Evolutionary conservation across 495 filamentous ascomycete species (phyloP), one percentile per base, ranked within the genome.

Genomic region (Aspergillus biplanus): DNA sequence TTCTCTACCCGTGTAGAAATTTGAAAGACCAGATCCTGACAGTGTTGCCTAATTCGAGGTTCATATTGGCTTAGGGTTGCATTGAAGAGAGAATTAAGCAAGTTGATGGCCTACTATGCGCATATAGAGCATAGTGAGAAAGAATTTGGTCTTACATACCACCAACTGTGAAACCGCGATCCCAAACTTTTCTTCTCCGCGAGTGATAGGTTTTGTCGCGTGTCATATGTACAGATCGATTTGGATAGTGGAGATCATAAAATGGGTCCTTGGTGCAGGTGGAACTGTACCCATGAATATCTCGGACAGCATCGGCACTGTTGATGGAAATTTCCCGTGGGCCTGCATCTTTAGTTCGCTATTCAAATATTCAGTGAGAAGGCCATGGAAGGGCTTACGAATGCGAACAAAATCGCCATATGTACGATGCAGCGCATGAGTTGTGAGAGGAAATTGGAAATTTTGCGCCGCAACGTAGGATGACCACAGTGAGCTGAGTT

Each of bases 401-500:
- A 77, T 76, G 12, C 77, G 73, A 12, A 81, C 64, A 53, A 79
- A 76, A 48, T 78, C 68, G 3, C 78, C 78, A 56, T 79, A 80
- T 56, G 71, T 34, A 3, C 67, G 18, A 50, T 74, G 70, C 6
- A 76, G 56, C 4, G 56, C 32, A 4, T 67, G 65, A 34, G 80
- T 60, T n/a, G 78, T 66, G 0, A 71, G 54, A 60, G 72, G 70
- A 27, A 81, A 80, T 32, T 68, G 69, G 7, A 72, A 63, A 9
- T 74, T 52, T 34, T 67, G 53, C 31, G 66, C 46, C 42, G 34
- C 34, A n/a, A 5, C 73, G 31, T 62, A 69, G 68, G 16, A 79
- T 64, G 63, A 80, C 75, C 72, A 84, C 1, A 84, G 66, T 56
- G 82, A 83, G 15, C 69, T 73, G 56, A 85, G 62, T 58, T 69